A percentile compares a stretch with the other conserved stretches of the same genome.
Evolutionary conservation across 106 monocot genomes (phyloP).

Genomic region (Dendrobium nobile): DNA sequence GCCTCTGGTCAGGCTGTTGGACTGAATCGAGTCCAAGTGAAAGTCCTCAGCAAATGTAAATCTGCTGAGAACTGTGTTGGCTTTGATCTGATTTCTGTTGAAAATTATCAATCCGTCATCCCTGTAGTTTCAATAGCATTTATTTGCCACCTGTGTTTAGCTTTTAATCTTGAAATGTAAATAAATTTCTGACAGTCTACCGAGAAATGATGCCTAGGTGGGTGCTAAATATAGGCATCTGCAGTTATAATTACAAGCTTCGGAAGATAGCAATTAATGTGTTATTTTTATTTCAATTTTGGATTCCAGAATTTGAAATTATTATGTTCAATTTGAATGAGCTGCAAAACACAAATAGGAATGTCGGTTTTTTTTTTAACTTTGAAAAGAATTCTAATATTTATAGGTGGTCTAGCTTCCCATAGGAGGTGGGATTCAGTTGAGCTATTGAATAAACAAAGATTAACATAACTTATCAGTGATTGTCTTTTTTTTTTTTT

Average conservation of each 20-base stretch:
- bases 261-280: not conserved
- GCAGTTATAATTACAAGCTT: not conserved
- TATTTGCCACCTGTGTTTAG: not conserved
- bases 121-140: not conserved
- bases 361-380: not conserved
- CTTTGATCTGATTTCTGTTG: not conserved
- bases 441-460: not conserved
- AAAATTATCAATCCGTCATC: not conserved
- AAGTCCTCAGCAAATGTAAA: not conserved
- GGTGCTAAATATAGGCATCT: not conserved
- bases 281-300: not conserved
- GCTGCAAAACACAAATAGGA: not conserved
- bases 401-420: not conserved
- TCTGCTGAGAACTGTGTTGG: not conserved
- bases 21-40: not conserved
- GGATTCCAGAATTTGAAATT: not conserved
- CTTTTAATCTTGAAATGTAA: not conserved
- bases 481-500: too few species aligned
- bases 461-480: not conserved
- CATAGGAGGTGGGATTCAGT: not conserved
- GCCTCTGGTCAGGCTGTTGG: not conserved
- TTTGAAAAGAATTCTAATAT: not conserved
- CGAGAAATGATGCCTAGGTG: not conserved
- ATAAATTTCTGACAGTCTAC: not conserved
- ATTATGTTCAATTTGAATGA: not conserved